A percentile compares a stretch with the other conserved stretches of the same genome.
These are phyloP conservation scores for Colletotrichum navitas DNA, from an alignment of 2,329 filamentous ascomycete species.

Conservation along the genomic window DNA sequence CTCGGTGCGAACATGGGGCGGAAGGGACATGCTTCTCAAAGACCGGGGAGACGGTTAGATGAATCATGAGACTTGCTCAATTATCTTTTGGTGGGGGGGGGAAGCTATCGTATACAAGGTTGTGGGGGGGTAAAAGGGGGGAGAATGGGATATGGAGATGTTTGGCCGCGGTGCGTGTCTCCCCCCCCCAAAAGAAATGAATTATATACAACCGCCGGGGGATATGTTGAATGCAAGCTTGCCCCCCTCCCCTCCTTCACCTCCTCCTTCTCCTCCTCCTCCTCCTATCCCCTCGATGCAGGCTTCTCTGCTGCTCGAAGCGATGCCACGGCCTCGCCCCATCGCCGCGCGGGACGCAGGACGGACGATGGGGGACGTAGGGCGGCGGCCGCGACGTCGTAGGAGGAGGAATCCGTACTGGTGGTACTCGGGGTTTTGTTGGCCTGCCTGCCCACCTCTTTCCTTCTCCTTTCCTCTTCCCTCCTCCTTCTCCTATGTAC, in stretches of 20 bases:
- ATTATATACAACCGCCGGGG: constrained; percentile 36
- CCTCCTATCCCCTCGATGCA: background rate
- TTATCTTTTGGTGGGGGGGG: background rate
- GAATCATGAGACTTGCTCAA: constrained; percentile 41
- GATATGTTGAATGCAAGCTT: background rate
- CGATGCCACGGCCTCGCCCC: background rate
- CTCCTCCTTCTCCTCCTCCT: no score
- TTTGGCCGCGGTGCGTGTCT: constrained; percentile 3
- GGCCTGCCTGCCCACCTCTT: background rate
- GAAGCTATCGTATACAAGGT: constrained; percentile 12
- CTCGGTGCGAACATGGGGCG: background rate
- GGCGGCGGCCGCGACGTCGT: background rate
- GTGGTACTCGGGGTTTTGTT: background rate
- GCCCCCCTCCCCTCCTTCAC: no score
- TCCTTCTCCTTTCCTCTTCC: background rate
- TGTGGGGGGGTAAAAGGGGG: background rate
- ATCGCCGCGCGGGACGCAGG: constrained; percentile 9
- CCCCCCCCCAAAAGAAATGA: constrained; percentile 18
- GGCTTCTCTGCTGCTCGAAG: background rate
- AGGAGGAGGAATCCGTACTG: background rate
- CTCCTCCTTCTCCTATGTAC: constrained; percentile 6
- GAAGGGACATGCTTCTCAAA: background rate
- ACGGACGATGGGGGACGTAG: background rate
- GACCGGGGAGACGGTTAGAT: background rate
- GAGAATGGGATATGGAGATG: background rate